Evolutionary conservation across 1,284 basidiomycete genomes (phyloP), one percentile per base, ranked within the genome.

Genomic region (Marasmius fiardii): DNA sequence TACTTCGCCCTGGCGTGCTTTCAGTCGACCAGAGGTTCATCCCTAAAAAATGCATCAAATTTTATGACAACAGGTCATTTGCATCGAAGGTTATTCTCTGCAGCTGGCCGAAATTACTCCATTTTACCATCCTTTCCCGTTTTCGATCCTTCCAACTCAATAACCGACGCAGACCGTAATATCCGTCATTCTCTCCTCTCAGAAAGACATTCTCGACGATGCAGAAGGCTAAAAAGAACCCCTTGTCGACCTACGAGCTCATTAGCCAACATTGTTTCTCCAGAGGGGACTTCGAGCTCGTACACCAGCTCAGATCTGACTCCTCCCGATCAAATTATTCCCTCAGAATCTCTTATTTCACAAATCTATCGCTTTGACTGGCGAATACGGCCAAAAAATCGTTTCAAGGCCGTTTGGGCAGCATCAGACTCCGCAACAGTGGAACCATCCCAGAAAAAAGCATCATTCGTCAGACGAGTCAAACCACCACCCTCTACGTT

Each of bases 351-450:
- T 28, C 47, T 31, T 18, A 14, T 11, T 23, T 23, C 18, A 23
- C 8, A 8, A 24, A 44, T 11, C 11, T 49, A 26, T 33, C 65
- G 74, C 5, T 77, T 69, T 52, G 73, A 76, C 59, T 78, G 76
- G 74, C 64, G 73, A 44, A 54, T 67, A 43, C 65, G 73, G 48
- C 67, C 73, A 12, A 58, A 63, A 24, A 76, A 76, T 20, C 65
- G 72, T 48, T 67, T 74, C 14, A 58, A 62, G 24, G 76, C 76
- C 18, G 67, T 71, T 23, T 23, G 39, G 37, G 55, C 53, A 20
- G 54, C n/a, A 43, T 52, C 44, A 43, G 45, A 49, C 6, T 48
- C 54, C 11, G 37, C 54, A 10, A 48, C 12, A 26, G 35, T 44
- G n/a, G 24, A 26, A 26, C 20, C 28, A n/a, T 50, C 33, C 35